Conservation (phyloP, 306 rosid genomes). For the Styphnolobium japonicum region DNA sequence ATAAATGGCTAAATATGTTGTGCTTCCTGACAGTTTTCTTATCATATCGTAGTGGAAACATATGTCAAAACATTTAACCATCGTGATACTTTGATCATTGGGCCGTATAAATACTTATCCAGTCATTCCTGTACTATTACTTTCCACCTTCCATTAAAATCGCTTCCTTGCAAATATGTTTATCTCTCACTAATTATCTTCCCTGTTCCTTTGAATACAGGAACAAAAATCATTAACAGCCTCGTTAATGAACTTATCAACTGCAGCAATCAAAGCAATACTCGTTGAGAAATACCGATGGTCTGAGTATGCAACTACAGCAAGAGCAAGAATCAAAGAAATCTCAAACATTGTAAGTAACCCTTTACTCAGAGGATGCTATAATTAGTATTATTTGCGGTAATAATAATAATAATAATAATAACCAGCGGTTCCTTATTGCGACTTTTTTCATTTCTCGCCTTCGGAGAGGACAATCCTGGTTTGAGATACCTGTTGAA, state of each 20-base stretch:
- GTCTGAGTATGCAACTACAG: constrained; percentile 43
- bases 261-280: constrained; percentile 38
- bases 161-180: not conserved
- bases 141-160: not conserved
- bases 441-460: too few species aligned
- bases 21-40: too few species aligned
- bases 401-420: too few species aligned
- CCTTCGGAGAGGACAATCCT: not conserved
- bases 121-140: not conserved
- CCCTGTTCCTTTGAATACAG: constrained; percentile 23
- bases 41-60: too few species aligned
- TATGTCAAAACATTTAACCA: too few species aligned
- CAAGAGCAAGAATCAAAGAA: constrained; percentile 42
- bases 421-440: too few species aligned
- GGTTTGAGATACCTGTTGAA: too few species aligned
- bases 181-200: not conserved
- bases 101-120: not conserved
- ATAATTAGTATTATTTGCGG: too few species aligned
- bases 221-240: constrained; percentile 25
- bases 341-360: constrained; percentile 38
- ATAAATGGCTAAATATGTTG: too few species aligned
- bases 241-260: constrained; percentile 21
- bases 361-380: not conserved
- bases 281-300: constrained; percentile 48
- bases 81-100: not conserved